Percentiles rank a stretch among this genome's conserved stretches.
phyloP scores from a whole-genome alignment of 768 basidiomycete species.

The Terana coerulea region DNA sequence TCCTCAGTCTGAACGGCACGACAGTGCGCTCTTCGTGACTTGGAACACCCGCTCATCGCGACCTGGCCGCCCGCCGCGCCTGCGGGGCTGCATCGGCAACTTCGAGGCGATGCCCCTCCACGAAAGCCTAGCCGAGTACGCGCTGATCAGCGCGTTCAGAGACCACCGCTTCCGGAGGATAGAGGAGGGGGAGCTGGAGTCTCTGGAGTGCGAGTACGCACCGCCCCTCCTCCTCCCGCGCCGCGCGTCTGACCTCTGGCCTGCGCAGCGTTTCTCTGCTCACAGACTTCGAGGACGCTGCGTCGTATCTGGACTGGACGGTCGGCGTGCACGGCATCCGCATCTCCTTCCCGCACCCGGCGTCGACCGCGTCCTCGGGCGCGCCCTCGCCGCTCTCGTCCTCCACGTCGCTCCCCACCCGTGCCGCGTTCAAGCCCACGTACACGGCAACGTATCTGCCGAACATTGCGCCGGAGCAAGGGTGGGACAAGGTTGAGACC shows the following conservation, averaged over 20 bases:
- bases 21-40: constrained; percentile 91
- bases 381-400: constrained; percentile 73
- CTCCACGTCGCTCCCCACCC: constrained; percentile 50
- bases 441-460: constrained; percentile 92
- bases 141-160: constrained; percentile 85
- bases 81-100: constrained; percentile 94
- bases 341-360: constrained; percentile 82
- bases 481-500: constrained; percentile 89
- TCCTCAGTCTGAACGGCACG: background rate
- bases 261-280: constrained; percentile 77
- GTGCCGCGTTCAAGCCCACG: constrained; percentile 47
- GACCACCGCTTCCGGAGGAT: constrained; percentile 86
- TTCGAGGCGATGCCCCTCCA: constrained; percentile 75
- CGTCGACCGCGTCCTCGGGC: constrained; percentile 46
- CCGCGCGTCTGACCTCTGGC: constrained; percentile 1
- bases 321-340: constrained; percentile 90
- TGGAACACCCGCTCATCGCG: constrained; percentile 79
- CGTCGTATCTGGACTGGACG: constrained; percentile 89
- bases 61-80: constrained; percentile 52
- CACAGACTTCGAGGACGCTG: constrained; percentile 86
- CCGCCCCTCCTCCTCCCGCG: constrained; percentile 2
- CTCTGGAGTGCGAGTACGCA: constrained; percentile 84
- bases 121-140: constrained; percentile 84
- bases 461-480: constrained; percentile 88
- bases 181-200: constrained; percentile 67